Conservation (phyloP, 2,329 filamentous ascomycete species). For the Penicillium corylophilum region DNA sequence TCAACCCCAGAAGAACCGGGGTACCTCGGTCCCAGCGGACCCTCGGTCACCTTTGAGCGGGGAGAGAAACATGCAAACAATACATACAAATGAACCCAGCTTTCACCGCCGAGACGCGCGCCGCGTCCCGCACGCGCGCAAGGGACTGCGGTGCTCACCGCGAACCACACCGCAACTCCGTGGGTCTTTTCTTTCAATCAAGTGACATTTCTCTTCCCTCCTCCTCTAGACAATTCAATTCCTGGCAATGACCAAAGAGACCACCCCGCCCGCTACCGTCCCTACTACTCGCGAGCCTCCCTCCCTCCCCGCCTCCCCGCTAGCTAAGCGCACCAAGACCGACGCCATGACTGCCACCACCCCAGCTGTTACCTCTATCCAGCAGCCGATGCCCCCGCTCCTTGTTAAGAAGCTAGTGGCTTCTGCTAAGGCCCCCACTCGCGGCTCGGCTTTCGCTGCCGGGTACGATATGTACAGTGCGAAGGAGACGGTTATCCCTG, state of each 20-base stretch:
- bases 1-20: constrained; percentile 13
- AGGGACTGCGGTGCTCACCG: constrained; percentile 17
- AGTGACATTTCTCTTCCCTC: neutral
- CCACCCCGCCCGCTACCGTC: constrained; percentile 38
- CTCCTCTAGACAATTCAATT: neutral
- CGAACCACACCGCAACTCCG: constrained; percentile 25
- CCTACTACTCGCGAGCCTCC: constrained; percentile 48
- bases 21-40: constrained; percentile 20
- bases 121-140: constrained; percentile 1
- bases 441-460: constrained; percentile 84
- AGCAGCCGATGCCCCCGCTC: constrained; percentile 58
- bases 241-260: constrained; percentile 44
- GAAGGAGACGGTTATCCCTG: constrained; percentile 71
- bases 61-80: constrained; percentile 2
- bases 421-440: constrained; percentile 77
- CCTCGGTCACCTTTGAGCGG: neutral
- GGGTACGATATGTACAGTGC: constrained; percentile 91
- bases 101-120: neutral
- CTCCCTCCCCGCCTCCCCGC: constrained; percentile 68
- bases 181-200: neutral
- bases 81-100: constrained; percentile 3
- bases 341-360: constrained; percentile 37
- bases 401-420: constrained; percentile 85
- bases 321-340: constrained; percentile 77
- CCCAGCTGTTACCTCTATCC: constrained; percentile 37